Evolutionary conservation across 352 stramenopile genomes (phyloP), one percentile per base, ranked within the genome.

Genomic region (Globisporangium viniferum): DNA sequence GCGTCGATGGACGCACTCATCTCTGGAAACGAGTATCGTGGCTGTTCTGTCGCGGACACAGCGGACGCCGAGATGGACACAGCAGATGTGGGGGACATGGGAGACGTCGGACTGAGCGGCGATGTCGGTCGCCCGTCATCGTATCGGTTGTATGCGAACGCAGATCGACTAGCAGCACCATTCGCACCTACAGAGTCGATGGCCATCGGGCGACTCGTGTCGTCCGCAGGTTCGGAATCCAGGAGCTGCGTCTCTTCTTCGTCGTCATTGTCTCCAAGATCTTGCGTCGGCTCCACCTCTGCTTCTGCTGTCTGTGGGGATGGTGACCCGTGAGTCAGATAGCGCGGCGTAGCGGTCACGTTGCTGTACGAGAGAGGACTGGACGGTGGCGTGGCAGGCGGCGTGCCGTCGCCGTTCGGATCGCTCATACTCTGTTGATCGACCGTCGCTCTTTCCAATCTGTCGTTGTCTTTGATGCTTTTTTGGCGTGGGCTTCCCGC

Each of bases 1-100:
- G 84, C 85, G 39, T 94, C 84, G 59, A 94, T 82, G 3, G 88
- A 95, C 10, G 88, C 85, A 51, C 84, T 93, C 79, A 88, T 92
- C 70, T 95, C 88, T 1, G 84, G 78, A 54, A 92, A 94, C 33
- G 74, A 71, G 67, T 86, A 90, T 51, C 84, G 83, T 41, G 80
- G 81, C 57, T 89, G 81, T 62, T 91, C 83, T 1, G 88, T 95
- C 33, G 88, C 88, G 0, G 88, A 95, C 31, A 95, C 83, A 10
- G 86, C 84, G 12, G 86, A 94, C 48, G 80, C 84, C 27, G 88
- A 95, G 54, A 94, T 77, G 66, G 87, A 91, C 58, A 82, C 79
- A 39, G 73, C 82, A 12, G 88, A 95, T 36, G 88, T 85, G 22
- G 88, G 87, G 59, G 82, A 90, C 39, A 80, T 68, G 5, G 82